Evolutionary conservation across 1,284 basidiomycete species (phyloP), one percentile per base, ranked within the genome.

Genomic region (Acaromyces ingoldii): DNA sequence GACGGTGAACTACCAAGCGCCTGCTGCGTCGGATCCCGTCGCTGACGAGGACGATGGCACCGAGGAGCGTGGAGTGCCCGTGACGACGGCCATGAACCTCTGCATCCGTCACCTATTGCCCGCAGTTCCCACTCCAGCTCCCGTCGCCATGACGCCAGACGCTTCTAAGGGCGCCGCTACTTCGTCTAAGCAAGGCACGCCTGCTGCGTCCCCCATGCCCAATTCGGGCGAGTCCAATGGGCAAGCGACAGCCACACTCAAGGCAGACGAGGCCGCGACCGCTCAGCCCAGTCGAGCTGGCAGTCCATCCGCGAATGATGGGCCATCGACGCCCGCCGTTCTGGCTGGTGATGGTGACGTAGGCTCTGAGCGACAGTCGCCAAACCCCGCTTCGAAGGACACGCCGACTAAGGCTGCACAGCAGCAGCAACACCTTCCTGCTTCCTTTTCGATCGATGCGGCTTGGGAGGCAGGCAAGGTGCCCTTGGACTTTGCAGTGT

Each of bases 401-500:
- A n/a, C n/a, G n/a, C n/a, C n/a, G n/a, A n/a, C n/a, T n/a, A n/a
- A n/a, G n/a, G n/a, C n/a, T n/a, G n/a, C n/a, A n/a, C n/a, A n/a
- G n/a, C n/a, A n/a, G n/a, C n/a, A n/a, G n/a, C n/a, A n/a, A n/a
- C n/a, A n/a, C n/a, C n/a, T n/a, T n/a, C n/a, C n/a, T n/a, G n/a
- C n/a, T n/a, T n/a, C n/a, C n/a, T n/a, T n/a, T n/a, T n/a, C n/a
- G n/a, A 85, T 91, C 65, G 89, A 92, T 72, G 82, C 91, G 5
- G 81, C 80, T 51, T 84, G 82, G 62, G 92, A 96, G 77, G 87
- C 93, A 25, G 85, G 86, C 75, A 91, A 91, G 76, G 81, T 93
- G 34, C 89, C 93, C 0, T 80, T 98, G 49, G 95, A 98, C 71
- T 87, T 89, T 10, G 95, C 92, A 2, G 88, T 97, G 58, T 90